phyloP scores from a whole-genome alignment of 306 rosid genomes.

The Purshia tridentata region DNA sequence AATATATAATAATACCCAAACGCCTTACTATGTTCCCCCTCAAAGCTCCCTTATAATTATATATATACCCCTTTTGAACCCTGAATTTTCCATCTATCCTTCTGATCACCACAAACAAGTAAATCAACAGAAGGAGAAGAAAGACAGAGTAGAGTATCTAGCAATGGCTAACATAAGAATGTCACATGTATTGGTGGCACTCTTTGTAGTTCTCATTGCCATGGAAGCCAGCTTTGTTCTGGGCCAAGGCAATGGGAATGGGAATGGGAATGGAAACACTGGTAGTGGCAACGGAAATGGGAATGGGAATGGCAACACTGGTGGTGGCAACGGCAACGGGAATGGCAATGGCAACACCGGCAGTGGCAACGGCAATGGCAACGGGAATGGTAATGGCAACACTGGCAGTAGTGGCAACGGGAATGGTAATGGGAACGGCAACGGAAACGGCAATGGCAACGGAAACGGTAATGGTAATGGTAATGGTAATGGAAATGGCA shows the following conservation, averaged over 20 bases:
- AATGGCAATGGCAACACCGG: background rate
- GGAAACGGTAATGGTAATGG: background rate
- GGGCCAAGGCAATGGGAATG: background rate
- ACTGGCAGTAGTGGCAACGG: background rate
- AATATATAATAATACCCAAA: no score
- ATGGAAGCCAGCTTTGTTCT: slow-evolving; percentile 1
- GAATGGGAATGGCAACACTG: background rate
- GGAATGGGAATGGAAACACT: background rate
- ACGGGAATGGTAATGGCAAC: background rate
- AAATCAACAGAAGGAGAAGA: background rate
- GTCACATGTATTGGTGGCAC: background rate
- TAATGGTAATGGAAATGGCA: background rate
- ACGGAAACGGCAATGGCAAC: background rate
- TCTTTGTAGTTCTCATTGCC: background rate
- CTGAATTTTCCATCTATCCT: background rate
- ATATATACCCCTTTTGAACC: background rate
- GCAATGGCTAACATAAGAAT: slow-evolving; percentile 2
- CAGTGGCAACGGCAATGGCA: background rate
- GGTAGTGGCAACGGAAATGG: background rate
- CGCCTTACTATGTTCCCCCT: background rate
- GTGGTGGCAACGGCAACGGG: no score
- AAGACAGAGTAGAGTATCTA: background rate
- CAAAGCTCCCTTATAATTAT: background rate
- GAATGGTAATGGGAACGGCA: background rate
- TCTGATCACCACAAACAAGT: background rate